These are phyloP conservation scores for Podochytrium sp. DNA, from an alignment of 192 early-diverging fungal genomes.

Conservation along the genomic window DNA sequence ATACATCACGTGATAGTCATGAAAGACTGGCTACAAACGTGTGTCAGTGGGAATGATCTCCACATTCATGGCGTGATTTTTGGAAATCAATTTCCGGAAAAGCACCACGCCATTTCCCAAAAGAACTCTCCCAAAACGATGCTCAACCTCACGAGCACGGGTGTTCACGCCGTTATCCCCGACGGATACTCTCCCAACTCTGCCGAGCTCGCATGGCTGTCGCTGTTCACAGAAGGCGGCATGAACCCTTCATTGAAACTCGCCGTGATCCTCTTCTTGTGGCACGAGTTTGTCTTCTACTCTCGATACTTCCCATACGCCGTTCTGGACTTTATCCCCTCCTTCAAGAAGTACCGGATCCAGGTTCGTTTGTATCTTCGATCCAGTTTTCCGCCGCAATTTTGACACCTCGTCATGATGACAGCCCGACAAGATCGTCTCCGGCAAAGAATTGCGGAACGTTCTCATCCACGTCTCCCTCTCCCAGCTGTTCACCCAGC, in stretches of 20 bases:
- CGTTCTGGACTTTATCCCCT: slow-evolving; percentile 83
- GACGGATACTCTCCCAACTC: slow-evolving; percentile 19
- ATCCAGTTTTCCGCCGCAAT: neutral
- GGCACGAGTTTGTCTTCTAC: slow-evolving; percentile 93
- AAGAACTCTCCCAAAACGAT: neutral
- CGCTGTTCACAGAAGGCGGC: slow-evolving; percentile 33
- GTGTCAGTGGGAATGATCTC: too few species aligned
- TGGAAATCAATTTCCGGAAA: too few species aligned
- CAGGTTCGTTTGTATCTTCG: slow-evolving; percentile 62
- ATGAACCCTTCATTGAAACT: slow-evolving; percentile 39
- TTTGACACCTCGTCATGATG: neutral
- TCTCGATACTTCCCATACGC: slow-evolving; percentile 88
- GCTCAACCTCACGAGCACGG: slow-evolving; percentile 1
- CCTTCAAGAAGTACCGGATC: slow-evolving; percentile 87
- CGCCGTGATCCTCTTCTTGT: slow-evolving; percentile 73
- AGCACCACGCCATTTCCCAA: neutral
- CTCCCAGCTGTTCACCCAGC: slow-evolving; percentile 80
- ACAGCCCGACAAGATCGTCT: slow-evolving; percentile 9
- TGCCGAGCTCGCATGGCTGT: slow-evolving; percentile 35
- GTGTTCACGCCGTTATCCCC: neutral
- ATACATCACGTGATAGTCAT: too few species aligned
- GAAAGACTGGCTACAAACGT: too few species aligned
- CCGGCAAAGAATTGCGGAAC: slow-evolving; percentile 71
- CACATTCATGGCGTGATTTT: too few species aligned
- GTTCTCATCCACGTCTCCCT: slow-evolving; percentile 74